A percentile compares a stretch with the other conserved stretches of the same genome.
Conservation (phyloP, 345 rosid species). For the Aquilaria yunnanensis region DNA sequence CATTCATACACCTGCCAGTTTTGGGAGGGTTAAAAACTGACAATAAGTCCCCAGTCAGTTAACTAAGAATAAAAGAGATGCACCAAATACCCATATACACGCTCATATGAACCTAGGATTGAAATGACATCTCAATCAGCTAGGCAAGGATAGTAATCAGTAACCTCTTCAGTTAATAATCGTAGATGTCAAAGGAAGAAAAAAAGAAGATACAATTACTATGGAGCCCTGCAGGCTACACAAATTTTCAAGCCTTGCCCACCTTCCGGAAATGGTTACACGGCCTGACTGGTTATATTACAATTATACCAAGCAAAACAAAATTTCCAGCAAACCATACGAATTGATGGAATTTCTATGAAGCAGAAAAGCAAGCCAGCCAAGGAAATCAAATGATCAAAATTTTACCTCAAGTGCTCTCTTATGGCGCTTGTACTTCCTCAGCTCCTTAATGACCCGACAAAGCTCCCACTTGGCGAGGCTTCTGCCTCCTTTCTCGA, state of each 20-base stretch:
- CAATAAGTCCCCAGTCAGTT: too few relatives aligned
- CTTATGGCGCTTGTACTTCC: conserved; percentile 64
- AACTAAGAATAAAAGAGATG: too few relatives aligned
- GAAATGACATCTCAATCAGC: too few relatives aligned
- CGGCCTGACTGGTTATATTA: not conserved
- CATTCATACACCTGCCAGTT: conserved; percentile 70
- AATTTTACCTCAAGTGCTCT: conserved; percentile 78
- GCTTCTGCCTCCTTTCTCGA: conserved; percentile 64
- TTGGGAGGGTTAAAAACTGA: not conserved
- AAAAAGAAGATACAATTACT: too few relatives aligned
- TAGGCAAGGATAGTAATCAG: not conserved
- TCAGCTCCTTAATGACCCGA: conserved; percentile 81
- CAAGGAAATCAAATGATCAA: not conserved
- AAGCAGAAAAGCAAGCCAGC: not conserved
- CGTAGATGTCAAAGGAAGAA: not conserved
- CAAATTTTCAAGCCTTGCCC: not conserved
- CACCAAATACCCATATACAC: too few relatives aligned
- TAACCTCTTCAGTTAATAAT: not conserved
- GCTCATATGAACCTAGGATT: too few relatives aligned
- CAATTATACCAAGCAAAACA: not conserved
- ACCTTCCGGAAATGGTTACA: not conserved
- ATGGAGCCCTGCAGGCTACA: too few relatives aligned
- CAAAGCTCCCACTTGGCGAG: conserved; percentile 86
- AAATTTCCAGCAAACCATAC: not conserved
- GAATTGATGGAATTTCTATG: not conserved